phyloP scores from a whole-genome alignment of 2,329 filamentous ascomycete species.

The Colletotrichum horii region DNA sequence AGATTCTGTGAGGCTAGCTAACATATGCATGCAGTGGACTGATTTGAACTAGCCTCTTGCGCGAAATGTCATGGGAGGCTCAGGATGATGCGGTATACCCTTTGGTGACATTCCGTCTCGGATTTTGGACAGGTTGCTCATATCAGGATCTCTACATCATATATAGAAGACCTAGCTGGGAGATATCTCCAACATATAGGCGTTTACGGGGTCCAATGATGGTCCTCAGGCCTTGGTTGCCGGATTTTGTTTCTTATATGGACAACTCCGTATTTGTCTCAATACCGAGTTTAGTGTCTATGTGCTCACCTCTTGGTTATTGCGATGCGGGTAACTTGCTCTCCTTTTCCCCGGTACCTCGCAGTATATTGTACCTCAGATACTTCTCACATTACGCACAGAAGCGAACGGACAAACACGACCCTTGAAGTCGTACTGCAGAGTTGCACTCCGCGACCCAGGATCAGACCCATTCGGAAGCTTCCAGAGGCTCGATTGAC shows the following conservation, averaged over 20 bases:
- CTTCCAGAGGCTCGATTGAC: not conserved
- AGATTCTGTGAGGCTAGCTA: not conserved
- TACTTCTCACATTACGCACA: not conserved
- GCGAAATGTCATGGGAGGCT: not conserved
- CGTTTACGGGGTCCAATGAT: not conserved
- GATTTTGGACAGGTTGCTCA: not conserved
- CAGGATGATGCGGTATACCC: not conserved
- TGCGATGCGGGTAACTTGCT: not conserved
- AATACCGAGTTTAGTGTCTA: not conserved
- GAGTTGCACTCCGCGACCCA: not conserved
- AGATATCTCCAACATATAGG: not conserved
- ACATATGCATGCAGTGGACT: constrained; percentile 5
- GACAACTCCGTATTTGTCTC: not conserved
- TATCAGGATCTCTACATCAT: not conserved
- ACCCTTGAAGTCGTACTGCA: constrained; percentile 1
- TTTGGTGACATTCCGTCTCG: not conserved
- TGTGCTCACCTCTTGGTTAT: accelerated
- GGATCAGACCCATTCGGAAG: not conserved
- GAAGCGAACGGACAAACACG: not conserved
- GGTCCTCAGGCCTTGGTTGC: not conserved
- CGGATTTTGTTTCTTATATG: not conserved
- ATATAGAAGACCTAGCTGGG: not conserved
- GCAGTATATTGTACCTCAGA: not conserved
- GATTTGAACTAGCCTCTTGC: constrained; percentile 9
- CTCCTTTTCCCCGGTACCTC: not conserved